These are phyloP conservation scores for Poa pratensis DNA, from an alignment of 176 grass and related monocot genomes.

Conservation along the genomic window DNA sequence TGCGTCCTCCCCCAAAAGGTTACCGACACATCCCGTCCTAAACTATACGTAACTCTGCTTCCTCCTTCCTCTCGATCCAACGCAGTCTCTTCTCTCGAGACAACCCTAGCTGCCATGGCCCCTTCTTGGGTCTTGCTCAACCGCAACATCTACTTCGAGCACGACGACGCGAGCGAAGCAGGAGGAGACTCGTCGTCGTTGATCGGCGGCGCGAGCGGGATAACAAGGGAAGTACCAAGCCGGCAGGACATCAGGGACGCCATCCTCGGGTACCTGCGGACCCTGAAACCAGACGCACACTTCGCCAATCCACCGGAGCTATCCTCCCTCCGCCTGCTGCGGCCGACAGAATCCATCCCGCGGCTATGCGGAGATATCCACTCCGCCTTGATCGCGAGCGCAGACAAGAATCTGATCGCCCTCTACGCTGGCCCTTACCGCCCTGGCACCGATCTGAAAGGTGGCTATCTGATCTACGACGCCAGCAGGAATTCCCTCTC, in stretches of 20 bases:
- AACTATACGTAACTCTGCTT: too few relatives aligned
- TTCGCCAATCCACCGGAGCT: background rate
- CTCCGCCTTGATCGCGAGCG: background rate
- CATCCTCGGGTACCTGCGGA: background rate
- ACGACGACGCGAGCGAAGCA: background rate
- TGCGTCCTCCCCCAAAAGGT: too few relatives aligned
- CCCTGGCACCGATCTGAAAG: background rate
- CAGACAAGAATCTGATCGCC: constrained; percentile 18
- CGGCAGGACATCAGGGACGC: background rate
- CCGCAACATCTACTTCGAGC: constrained; percentile 1
- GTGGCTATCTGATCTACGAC: background rate
- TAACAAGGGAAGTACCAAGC: background rate
- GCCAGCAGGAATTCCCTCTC: background rate
- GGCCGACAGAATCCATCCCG: background rate
- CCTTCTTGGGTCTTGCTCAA: background rate
- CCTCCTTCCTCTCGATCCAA: background rate
- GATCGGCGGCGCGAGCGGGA: background rate
- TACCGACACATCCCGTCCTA: too few relatives aligned
- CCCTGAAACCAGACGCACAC: background rate
- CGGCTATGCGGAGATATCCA: background rate
- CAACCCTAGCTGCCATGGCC: background rate
- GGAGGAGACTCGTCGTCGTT: background rate
- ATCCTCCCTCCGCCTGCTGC: background rate
- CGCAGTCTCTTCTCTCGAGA: background rate
- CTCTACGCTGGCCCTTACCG: background rate